Evolutionary conservation across 768 basidiomycete genomes (phyloP), one percentile per base, ranked within the genome.

Genomic region (Mycena albidolilacea): DNA sequence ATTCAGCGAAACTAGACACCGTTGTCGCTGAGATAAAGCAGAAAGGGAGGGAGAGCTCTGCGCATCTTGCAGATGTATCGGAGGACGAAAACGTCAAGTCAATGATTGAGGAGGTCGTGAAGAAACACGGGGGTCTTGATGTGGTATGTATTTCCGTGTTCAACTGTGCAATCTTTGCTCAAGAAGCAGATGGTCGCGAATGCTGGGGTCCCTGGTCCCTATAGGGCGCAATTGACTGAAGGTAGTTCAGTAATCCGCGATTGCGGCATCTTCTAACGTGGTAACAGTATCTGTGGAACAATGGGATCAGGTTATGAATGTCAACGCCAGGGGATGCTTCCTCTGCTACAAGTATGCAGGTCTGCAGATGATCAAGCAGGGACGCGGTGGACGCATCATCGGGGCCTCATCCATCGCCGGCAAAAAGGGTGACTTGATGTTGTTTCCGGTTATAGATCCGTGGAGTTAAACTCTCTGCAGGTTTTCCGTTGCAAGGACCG

Each of bases 401-500:
- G 85, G 83, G 7, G 84, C 84, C 12, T 80, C 78, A 1, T 86
- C 87, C 6, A 69, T 81, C 0, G 80, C 79, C 0, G 86, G 84
- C 5, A 83, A 82, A 65, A 73, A 78, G 80, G 88, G 87, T 82
- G 17, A 9, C 15, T 23, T 30, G 8, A 15, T 19, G 11, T 35
- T 7, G 12, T 15, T n/a, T 38, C 12, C 50, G 35, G 11, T 35
- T 30, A 30, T 30, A 30, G 30, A 30, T 30, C 30, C 7, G 5
- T 23, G 17, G 59, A 15, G 21, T 39, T 46, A 46, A 43, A 17
- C 3, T 9, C 2, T 2, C 17, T 35, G 5, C 43, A 78, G 72
- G 75, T 7, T 14, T 46, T 7, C 67, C 59, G 14, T 37, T 46
- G 12, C 43, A 77, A n/a, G 54, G 70, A 19, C 73, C 80, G 7